These are phyloP conservation scores for Limonium bicolor DNA, from an alignment of 148 eudicot species.

Conservation along the genomic window DNA sequence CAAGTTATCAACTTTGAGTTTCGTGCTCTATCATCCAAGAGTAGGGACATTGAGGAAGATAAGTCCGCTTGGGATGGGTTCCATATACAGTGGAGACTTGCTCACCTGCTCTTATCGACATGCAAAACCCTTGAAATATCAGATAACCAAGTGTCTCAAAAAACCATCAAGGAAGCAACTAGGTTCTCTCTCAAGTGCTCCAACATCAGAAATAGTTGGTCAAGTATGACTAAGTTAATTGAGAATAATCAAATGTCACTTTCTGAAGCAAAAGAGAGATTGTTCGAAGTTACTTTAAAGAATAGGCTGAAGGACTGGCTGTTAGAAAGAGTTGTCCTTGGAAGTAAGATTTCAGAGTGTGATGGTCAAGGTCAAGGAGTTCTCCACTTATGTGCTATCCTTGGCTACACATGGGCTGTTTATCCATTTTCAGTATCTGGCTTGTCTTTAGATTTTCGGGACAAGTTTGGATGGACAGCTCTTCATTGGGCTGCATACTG, in stretches of 20 bases:
- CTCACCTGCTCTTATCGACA: conserved; percentile 64
- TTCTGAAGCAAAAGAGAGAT: conserved; percentile 46
- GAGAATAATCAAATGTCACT: conserved; percentile 26
- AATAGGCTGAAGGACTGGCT: conserved; percentile 69
- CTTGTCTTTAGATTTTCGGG: conserved; percentile 75
- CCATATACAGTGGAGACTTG: conserved; percentile 54
- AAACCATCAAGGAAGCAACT: conserved; percentile 46
- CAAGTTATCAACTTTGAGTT: conserved; percentile 56
- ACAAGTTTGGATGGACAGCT: conserved; percentile 89
- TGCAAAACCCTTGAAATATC: conserved; percentile 43
- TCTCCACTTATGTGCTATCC: conserved; percentile 81
- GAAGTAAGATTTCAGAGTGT: conserved; percentile 37
- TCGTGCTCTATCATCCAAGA: conserved; percentile 22
- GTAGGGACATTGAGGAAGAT: conserved; percentile 12
- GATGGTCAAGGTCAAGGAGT: conserved; percentile 87
- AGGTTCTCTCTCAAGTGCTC: conserved; percentile 37
- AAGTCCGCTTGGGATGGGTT: conserved; percentile 41
- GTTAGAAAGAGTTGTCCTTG: conserved; percentile 52
- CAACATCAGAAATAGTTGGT: conserved; percentile 45
- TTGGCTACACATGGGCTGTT: conserved; percentile 79
- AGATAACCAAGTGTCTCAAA: conserved; percentile 29
- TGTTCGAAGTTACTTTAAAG: conserved; percentile 59
- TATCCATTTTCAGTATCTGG: conserved; percentile 52
- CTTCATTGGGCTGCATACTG: conserved; percentile 92
- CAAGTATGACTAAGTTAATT: conserved; percentile 25